phyloP scores from a whole-genome alignment of 768 basidiomycete genomes.

The Serendipita sp. region DNA sequence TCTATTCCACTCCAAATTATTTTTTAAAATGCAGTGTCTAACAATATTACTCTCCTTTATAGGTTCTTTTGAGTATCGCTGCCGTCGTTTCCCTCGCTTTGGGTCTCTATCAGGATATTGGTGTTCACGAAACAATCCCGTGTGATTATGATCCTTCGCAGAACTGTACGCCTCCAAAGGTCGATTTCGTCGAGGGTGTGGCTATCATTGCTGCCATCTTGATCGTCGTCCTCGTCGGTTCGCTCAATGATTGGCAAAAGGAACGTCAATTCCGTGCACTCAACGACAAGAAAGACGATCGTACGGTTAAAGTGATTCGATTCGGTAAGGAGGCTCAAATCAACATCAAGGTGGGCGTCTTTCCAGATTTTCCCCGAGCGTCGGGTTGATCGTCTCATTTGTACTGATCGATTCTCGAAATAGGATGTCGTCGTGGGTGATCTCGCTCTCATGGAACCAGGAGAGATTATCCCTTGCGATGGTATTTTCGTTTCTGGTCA shows the following conservation, averaged over 20 bases:
- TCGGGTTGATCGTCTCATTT: slow-evolving; percentile 11
- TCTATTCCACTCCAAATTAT: too few relatives aligned
- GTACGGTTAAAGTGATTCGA: slow-evolving; percentile 72
- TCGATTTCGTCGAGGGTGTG: slow-evolving; percentile 90
- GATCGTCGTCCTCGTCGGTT: slow-evolving; percentile 61
- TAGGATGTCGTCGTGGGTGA: slow-evolving; percentile 91
- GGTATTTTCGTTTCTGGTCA: slow-evolving; percentile 87
- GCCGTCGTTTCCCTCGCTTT: slow-evolving; percentile 86
- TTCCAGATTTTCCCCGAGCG: neutral
- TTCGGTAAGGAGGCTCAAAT: slow-evolving; percentile 52
- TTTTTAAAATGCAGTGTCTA: neutral
- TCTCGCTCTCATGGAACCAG: slow-evolving; percentile 79
- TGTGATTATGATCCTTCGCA: slow-evolving; percentile 17
- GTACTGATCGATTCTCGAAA: slow-evolving; percentile 16
- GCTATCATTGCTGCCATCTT: slow-evolving; percentile 33
- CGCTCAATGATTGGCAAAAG: slow-evolving; percentile 96
- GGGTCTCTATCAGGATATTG: slow-evolving; percentile 89
- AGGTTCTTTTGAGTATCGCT: slow-evolving; percentile 83
- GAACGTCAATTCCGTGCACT: slow-evolving; percentile 86
- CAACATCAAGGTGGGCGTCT: slow-evolving; percentile 54
- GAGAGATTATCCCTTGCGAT: slow-evolving; percentile 91
- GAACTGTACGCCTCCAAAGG: slow-evolving; percentile 42
- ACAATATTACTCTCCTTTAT: neutral
- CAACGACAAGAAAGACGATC: slow-evolving; percentile 92
- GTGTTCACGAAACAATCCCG: slow-evolving; percentile 33